These are phyloP conservation scores for Pichia sorboxylosa DNA, from an alignment of 1,139 yeast genomes.

Conservation along the genomic window DNA sequence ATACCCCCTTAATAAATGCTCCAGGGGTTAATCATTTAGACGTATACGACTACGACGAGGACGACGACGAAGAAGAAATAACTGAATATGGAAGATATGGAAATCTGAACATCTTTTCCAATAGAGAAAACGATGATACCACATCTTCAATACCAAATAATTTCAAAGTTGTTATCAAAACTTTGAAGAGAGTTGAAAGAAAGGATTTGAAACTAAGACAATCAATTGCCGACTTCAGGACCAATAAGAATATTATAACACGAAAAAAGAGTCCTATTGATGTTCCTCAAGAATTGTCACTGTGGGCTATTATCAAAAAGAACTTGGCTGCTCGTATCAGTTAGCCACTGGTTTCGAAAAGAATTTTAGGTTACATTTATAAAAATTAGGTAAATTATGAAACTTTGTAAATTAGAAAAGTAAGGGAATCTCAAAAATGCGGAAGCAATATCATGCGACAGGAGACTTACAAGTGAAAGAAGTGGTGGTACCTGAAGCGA, in stretches of 20 bases:
- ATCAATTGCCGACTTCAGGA: conserved; percentile 11
- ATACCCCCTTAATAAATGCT: too few relatives aligned
- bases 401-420: not conserved
- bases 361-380: too few relatives aligned
- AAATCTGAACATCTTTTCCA: not conserved
- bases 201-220: conserved; percentile 10
- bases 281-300: too few relatives aligned
- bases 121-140: conserved; percentile 1
- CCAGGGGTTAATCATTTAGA: too few relatives aligned
- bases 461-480: conserved; percentile 12
- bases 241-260: too few relatives aligned
- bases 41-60: too few relatives aligned
- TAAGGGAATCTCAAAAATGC: not conserved
- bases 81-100: not conserved
- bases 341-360: too few relatives aligned
- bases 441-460: conserved; percentile 2
- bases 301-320: too few relatives aligned
- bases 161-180: conserved; percentile 5
- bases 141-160: not conserved
- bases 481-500: conserved; percentile 11
- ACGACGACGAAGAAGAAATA: not conserved
- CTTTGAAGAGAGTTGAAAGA: conserved; percentile 5
- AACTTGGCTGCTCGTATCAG: too few relatives aligned
- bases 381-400: not conserved
- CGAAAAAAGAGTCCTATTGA: too few relatives aligned